Evolutionary conservation across 768 basidiomycete species (phyloP), one percentile per base, ranked within the genome.

Genomic region (Suillus decipiens): DNA sequence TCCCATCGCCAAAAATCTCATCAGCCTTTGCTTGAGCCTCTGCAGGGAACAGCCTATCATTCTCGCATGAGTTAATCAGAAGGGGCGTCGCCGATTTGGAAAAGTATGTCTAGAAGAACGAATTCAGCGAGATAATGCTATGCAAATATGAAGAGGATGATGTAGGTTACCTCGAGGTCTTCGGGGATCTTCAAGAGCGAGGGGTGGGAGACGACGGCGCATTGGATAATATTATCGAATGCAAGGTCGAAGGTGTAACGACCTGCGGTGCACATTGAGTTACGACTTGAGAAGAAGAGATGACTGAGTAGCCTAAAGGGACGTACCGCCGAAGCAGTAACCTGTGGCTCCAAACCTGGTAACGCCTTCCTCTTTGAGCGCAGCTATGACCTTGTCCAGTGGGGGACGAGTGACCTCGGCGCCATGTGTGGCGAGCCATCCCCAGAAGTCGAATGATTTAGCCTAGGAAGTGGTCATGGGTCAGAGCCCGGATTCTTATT

Each of bases 1-100:
- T 79, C 19, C 75, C 75, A 6, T 75, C 81, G 0, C 79, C 83
- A 14, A 89, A 70, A 45, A 89, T 76, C 56, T 76, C 69, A 60
- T 87, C 85, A 2, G 86, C 84, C 57, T 77, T 64, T 1, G 69
- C 72, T 60, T 82, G 80, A 4, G 77, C 58, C 45, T 82, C 81
- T 1, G 43, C 54, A 8, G 86, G 83, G 80, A 89, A 90, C 68
- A 74, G 72, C 5, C 41, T 2, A 71, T 89, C 87, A 34, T 70
- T 47, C 34, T 81, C 78, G 75, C 89, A 89, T 43, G 83, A 84
- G 78, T 89, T 89, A 75, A 90, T 86, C 42, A 91, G 80, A 33
- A 90, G 78, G 22, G 89, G 87, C 2, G 80, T 80, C 54, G 80
- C 80, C 36, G 86, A 77, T 11, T 55, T 66, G 2, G 68, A 61